Conservation (phyloP, 345 rosid species). For the Eucalyptus decipiens region DNA sequence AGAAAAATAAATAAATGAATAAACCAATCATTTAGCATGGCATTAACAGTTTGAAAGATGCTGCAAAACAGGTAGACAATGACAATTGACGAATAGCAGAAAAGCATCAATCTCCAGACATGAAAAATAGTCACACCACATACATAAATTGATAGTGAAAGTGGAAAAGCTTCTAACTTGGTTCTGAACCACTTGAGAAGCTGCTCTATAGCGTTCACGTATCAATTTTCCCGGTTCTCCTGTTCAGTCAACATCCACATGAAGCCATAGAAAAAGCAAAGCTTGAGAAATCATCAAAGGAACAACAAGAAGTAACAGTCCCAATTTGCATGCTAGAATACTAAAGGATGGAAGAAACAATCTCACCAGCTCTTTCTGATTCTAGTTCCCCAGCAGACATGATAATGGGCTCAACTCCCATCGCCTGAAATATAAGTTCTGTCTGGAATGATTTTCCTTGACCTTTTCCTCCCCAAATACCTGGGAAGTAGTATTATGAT, state of each 20-base stretch:
- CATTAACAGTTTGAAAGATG: background rate
- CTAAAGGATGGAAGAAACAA: background rate
- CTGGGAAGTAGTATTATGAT: constrained; percentile 9
- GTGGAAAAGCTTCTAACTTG: constrained; percentile 69
- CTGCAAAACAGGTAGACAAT: background rate
- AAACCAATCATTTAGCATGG: background rate
- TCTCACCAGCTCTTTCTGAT: constrained; percentile 90
- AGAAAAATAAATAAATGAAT: background rate
- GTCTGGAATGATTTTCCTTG: constrained; percentile 98
- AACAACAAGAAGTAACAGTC: background rate
- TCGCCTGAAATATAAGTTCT: constrained; percentile 77
- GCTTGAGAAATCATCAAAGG: background rate
- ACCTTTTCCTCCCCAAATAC: constrained; percentile 99
- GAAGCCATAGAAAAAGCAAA: background rate
- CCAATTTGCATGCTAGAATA: background rate
- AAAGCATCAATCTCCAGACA: background rate
- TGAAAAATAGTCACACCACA: constrained; percentile 9
- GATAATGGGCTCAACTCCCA: constrained; percentile 90
- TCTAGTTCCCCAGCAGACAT: constrained; percentile 97
- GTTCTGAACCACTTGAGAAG: constrained; percentile 97
- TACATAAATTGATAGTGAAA: constrained; percentile 27
- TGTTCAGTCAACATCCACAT: background rate
- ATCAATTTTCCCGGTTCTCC: constrained; percentile 93
- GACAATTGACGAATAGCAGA: background rate
- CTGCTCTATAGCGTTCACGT: constrained; percentile 91